Evolutionary conservation across 2,329 filamentous ascomycete species (phyloP).

Genomic region (Daldinia sp.): DNA sequence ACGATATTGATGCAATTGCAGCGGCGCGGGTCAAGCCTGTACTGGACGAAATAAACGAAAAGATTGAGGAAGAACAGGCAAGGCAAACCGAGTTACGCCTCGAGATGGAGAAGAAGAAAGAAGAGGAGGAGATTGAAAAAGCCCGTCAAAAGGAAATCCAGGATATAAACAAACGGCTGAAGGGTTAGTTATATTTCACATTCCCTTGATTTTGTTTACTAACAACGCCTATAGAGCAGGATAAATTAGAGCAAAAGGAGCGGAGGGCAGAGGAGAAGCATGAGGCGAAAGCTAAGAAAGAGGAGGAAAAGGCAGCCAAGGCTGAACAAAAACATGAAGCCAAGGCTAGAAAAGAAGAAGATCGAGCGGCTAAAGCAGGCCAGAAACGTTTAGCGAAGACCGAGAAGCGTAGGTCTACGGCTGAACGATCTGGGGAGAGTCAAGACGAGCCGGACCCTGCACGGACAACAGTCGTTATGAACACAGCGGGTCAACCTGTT

Average conservation of each 20-base stretch:
- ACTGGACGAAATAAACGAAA: constrained; percentile 83
- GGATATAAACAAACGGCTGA: constrained; percentile 62
- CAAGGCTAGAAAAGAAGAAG: constrained; percentile 55
- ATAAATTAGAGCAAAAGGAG: constrained; percentile 57
- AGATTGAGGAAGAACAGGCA: constrained; percentile 75
- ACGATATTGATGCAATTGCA: constrained; percentile 82
- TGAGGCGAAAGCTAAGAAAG: constrained; percentile 50
- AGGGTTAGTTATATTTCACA: constrained; percentile 58
- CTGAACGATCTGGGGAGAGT: constrained; percentile 42
- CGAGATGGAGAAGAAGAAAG: constrained; percentile 71
- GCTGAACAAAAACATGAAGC: constrained; percentile 60
- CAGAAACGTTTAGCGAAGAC: constrained; percentile 60
- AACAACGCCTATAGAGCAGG: constrained; percentile 51
- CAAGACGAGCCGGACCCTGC: constrained; percentile 35
- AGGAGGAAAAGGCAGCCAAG: constrained; percentile 61
- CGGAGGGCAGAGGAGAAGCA: constrained; percentile 60
- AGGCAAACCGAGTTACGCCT: constrained; percentile 68
- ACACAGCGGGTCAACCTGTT: constrained; percentile 41
- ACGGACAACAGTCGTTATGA: constrained; percentile 30
- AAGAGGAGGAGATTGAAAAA: constrained; percentile 61
- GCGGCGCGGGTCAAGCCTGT: constrained; percentile 80
- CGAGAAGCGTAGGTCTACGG: constrained; percentile 61
- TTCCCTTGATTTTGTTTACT: constrained; percentile 24
- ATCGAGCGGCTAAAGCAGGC: constrained; percentile 61
- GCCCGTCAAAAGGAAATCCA: constrained; percentile 61